These are phyloP conservation scores for Arthonia radiata DNA, from an alignment of 495 filamentous ascomycete genomes.

Conservation along the genomic window DNA sequence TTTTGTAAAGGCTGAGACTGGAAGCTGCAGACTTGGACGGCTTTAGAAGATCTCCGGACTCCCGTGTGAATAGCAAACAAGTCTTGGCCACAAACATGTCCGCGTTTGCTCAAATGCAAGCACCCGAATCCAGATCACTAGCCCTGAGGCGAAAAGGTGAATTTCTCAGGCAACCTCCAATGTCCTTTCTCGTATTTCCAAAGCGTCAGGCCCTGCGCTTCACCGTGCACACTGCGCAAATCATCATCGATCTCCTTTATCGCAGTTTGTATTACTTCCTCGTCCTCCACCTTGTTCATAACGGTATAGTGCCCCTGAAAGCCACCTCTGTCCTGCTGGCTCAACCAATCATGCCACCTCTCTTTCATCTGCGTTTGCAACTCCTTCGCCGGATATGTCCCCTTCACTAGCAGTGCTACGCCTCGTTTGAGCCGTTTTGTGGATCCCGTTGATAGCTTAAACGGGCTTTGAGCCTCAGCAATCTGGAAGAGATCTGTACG, in stretches of 20 bases:
- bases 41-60: too few relatives aligned
- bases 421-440: conserved; percentile 7
- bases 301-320: conserved; percentile 11
- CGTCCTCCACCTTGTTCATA: conserved; percentile 12
- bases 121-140: too few relatives aligned
- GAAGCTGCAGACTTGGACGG: too few relatives aligned
- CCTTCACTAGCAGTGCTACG: conserved; percentile 5
- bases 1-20: too few relatives aligned
- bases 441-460: conserved; percentile 4
- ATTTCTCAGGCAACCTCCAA: too few relatives aligned
- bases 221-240: too few relatives aligned
- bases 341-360: conserved; percentile 9
- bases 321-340: conserved; percentile 10
- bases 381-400: neutral
- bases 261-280: conserved; percentile 3
- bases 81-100: too few relatives aligned
- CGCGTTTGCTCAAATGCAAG: too few relatives aligned
- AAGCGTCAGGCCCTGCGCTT: conserved; percentile 3
- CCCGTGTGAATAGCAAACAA: too few relatives aligned
- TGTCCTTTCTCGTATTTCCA: conserved; percentile 5
- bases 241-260: conserved; percentile 8
- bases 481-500: conserved; percentile 3
- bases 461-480: conserved; percentile 2
- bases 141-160: too few relatives aligned
- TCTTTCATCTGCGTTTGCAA: conserved; percentile 6